Evolutionary conservation across 1,284 basidiomycete genomes (phyloP), one percentile per base, ranked within the genome.

Genomic region (Calocybe gambosa): DNA sequence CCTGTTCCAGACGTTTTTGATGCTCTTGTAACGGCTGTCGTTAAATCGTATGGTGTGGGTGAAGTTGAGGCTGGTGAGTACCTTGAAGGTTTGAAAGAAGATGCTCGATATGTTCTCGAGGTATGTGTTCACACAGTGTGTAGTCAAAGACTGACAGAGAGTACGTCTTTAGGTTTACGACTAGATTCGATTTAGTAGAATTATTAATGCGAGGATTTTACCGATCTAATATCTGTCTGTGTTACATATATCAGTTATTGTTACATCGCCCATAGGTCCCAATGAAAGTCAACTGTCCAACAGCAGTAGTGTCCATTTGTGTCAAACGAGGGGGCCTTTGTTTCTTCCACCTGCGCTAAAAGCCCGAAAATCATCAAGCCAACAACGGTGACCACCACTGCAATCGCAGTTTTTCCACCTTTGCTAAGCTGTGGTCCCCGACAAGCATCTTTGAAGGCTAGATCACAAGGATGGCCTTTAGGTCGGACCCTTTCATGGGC

Each of bases 1-100:
- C 95, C 95, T 20, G 94, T 98, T 13, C 93, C 95, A 4, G 96
- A 99, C 61, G 91, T 99, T 12, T 95, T 89, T 60, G 89, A 95
- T 66, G 90, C 94, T 1, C 74, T 99, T 41, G 84, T 94, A 15
- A 79, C 79, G 28, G 85, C 90, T 1, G 71, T 97, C 51, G 76
- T 78, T 31, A 80, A 84, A 62, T 82, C 83, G 58, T 81, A 83
- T 51, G 85, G 84, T 20, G 71, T 82, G 62, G 74, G 80, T 13
- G 70, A 75, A 43, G 74, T 81, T 52, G 67, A 74, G 47, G 96
- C 95, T 1, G 90, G 88, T 48, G 77, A 80, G 50, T 92, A 85
- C 65, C 70, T 99, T 39, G 94, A 98, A 70, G 75, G 82, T 49
- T 69, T 98, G 59, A 99, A 99, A 73, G 95, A 96, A 68, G 90